Base-by-base conservation (phyloP, 2,329 filamentous ascomycete species). In the Arthrinium puccinioides region DNA sequence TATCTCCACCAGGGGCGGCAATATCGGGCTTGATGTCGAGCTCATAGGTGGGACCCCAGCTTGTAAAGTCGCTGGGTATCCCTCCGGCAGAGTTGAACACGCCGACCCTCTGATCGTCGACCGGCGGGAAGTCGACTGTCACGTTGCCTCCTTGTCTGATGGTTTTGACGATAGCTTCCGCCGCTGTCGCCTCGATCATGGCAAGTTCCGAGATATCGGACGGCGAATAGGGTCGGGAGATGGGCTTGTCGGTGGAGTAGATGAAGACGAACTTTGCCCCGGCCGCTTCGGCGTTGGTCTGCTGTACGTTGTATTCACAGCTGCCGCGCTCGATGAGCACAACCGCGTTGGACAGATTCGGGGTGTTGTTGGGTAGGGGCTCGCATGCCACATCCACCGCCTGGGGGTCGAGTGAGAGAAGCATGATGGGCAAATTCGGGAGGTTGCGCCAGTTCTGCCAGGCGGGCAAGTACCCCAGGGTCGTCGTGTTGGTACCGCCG, bases 31-130 rank as follows among this genome's bases (percentile, higher is more conserved):
- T 65, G 37, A 66, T 51, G 27, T 57, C 50, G 4, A 66, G 51
- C 33, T 69, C 64, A 37, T 59, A 62, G 2, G 53, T 59, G 4
- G 60, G 61, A 5, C 64, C 64, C 63, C 64, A 69, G 9, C 57
- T 59, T n/a, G 58, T 64, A 42, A 55, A 67, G 1, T 46, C 47
- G 38, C 52, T 61, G 7, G 64, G 48, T 11, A 55, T 54, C 1
- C 59, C 62, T 10, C 57, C 62, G 2, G 43, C 41, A 1, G 47
- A 32, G 19, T 50, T 43, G 11, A 45, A 38, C 16, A 53, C 16
- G 5, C 43, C 43, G 13, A 49, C 42, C 1, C 47, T 33, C 20
- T 41, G 38, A 21, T 47, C 38, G 10, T 43, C 41, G 30, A 44
- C 39, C 21, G 40, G 30, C 24, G 46, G 46, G 33, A 59, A 58